These are phyloP conservation scores for Orychophragmus violaceus DNA, from an alignment of 345 rosid genomes.

Conservation along the genomic window DNA sequence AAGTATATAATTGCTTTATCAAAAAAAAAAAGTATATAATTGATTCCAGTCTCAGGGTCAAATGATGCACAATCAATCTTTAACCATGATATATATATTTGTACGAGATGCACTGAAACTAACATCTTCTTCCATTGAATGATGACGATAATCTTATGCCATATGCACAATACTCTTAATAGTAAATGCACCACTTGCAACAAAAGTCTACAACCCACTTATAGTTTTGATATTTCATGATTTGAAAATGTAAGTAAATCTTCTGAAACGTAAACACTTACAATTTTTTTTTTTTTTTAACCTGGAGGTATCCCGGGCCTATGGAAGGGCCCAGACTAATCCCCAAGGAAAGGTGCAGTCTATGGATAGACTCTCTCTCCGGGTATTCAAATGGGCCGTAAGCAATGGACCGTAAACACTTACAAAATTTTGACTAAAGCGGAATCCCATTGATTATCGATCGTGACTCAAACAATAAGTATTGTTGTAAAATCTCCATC, in stretches of 20 bases:
- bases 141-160: not conserved
- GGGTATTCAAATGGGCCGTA: no score
- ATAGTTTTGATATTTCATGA: not conserved
- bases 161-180: not conserved
- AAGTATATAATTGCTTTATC: no score
- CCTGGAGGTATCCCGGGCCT: no score
- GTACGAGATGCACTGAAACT: not conserved
- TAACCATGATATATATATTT: not conserved
- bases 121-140: not conserved
- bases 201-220: not conserved
- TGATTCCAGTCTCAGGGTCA: no score
- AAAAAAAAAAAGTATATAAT: no score
- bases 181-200: not conserved
- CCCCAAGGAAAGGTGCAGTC: no score
- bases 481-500: not conserved
- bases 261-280: not conserved
- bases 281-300: not conserved
- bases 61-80: no score
- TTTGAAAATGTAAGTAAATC: not conserved
- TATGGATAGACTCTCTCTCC: no score
- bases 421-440: not conserved
- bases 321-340: no score
- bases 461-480: not conserved
- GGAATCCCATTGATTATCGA: not conserved
- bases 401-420: no score